phyloP scores from a whole-genome alignment of 805 yeast genomes.

The Starmerella cellae region DNA sequence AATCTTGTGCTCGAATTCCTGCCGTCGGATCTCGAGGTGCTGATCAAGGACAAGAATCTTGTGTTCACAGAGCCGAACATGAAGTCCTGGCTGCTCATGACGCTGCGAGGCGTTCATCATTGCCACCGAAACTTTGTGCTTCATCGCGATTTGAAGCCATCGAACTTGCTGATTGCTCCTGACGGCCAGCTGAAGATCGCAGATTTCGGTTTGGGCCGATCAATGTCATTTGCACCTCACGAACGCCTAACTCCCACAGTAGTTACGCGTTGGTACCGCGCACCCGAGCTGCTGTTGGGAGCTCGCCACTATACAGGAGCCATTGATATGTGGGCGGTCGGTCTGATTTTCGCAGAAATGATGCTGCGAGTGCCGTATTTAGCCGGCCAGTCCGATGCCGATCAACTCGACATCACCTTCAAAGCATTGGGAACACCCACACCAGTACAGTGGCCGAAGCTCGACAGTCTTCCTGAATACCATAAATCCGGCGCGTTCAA shows the following conservation, averaged over 20 bases:
- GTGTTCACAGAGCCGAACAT: conserved; percentile 76
- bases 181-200: conserved; percentile 84
- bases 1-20: conserved; percentile 86
- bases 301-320: conserved; percentile 81
- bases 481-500: conserved; percentile 21
- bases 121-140: conserved; percentile 83
- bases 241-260: conserved; percentile 78
- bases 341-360: conserved; percentile 88
- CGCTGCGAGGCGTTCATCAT: conserved; percentile 85
- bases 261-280: conserved; percentile 95
- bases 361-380: conserved; percentile 91
- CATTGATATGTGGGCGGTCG: conserved; percentile 92
- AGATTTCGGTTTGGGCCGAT: conserved; percentile 92
- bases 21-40: conserved; percentile 81
- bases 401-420: conserved; percentile 86
- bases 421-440: conserved; percentile 94
- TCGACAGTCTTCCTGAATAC: conserved; percentile 63
- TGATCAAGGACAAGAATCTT: conserved; percentile 65
- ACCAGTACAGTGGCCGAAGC: conserved; percentile 83
- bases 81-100: conserved; percentile 90
- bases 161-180: conserved; percentile 74
- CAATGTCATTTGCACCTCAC: conserved; percentile 50
- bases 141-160: conserved; percentile 90
- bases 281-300: conserved; percentile 86
- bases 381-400: conserved; percentile 82